Percentiles rank a stretch among this genome's conserved stretches.
Evolutionary conservation across 306 rosid genomes (phyloP).

Genomic region (Lathyrus tuberosus): DNA sequence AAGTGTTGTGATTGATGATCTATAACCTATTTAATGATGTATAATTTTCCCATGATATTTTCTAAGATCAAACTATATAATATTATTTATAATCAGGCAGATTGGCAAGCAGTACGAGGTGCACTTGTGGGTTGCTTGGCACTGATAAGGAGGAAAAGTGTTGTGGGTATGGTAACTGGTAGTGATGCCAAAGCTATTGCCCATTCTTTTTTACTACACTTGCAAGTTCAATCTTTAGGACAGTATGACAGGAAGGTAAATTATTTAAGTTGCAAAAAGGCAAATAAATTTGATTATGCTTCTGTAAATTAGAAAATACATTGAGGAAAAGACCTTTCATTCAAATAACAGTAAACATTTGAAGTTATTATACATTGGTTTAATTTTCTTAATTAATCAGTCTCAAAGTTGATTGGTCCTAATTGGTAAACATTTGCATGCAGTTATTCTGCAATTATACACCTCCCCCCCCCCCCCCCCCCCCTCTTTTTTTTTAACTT

Average conservation of each 20-base stretch:
- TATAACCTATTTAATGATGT: slow-evolving; percentile 29
- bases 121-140: slow-evolving; percentile 96
- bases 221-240: slow-evolving; percentile 88
- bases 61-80: background rate
- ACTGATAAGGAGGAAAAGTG: slow-evolving; percentile 67
- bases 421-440: slow-evolving; percentile 26
- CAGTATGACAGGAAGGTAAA: slow-evolving; percentile 87
- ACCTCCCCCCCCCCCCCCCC: background rate
- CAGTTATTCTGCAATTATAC: slow-evolving; percentile 12
- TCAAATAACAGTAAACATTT: background rate
- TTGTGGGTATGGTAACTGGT: slow-evolving; percentile 58
- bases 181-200: slow-evolving; percentile 78
- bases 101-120: slow-evolving; percentile 96
- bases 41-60: slow-evolving; percentile 26
- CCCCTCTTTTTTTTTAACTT: background rate
- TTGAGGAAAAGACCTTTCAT: background rate
- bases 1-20: slow-evolving; percentile 23
- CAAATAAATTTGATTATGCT: slow-evolving; percentile 31
- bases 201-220: slow-evolving; percentile 57
- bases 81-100: slow-evolving; percentile 72
- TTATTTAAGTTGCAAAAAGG: slow-evolving; percentile 20
- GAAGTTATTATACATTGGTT: background rate
- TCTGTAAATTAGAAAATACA: slow-evolving; percentile 5
- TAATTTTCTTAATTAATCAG: slow-evolving; percentile 9
- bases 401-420: background rate